Conservation (phyloP, 2,329 filamentous ascomycete genomes). For the Arthrobotrys musiformis region DNA sequence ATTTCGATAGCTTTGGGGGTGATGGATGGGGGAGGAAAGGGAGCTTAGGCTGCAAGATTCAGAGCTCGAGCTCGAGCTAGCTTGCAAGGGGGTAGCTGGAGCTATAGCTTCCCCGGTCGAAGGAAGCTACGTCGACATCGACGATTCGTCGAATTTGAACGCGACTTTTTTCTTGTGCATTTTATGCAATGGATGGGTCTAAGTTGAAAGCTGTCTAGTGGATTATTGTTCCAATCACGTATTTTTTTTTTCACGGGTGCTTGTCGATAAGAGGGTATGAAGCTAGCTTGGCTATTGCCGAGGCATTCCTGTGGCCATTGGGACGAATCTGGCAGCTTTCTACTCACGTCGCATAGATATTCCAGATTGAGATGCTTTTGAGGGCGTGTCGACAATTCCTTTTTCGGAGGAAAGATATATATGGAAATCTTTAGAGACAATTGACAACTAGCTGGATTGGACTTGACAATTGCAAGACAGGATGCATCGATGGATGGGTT, state of each 20-base stretch:
- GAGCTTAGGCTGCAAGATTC: constrained; percentile 5
- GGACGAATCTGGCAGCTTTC: constrained; percentile 8
- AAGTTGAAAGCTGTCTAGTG: neutral
- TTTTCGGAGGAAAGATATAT: constrained; percentile 19
- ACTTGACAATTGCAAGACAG: constrained; percentile 1
- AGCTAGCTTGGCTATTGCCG: neutral
- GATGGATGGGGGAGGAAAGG: neutral
- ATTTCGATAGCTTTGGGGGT: neutral
- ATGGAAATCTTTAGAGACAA: constrained; percentile 17
- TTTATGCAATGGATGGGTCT: neutral
- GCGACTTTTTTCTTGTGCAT: neutral
- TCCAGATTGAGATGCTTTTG: neutral
- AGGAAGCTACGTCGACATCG: constrained; percentile 12
- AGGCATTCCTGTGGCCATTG: neutral
- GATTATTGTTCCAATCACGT: neutral
- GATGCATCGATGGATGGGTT: too few relatives aligned
- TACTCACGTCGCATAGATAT: constrained; percentile 1
- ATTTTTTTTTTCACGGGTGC: neutral
- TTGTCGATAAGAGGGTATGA: constrained; percentile 9
- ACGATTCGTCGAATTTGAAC: constrained; percentile 15
- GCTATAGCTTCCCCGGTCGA: constrained; percentile 6
- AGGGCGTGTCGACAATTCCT: neutral
- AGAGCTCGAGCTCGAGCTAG: neutral
- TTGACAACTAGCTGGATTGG: too few relatives aligned
- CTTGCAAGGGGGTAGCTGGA: too few relatives aligned